phyloP scores from a whole-genome alignment of 108 stramenopile species.

The Epithemia pelagica region DNA sequence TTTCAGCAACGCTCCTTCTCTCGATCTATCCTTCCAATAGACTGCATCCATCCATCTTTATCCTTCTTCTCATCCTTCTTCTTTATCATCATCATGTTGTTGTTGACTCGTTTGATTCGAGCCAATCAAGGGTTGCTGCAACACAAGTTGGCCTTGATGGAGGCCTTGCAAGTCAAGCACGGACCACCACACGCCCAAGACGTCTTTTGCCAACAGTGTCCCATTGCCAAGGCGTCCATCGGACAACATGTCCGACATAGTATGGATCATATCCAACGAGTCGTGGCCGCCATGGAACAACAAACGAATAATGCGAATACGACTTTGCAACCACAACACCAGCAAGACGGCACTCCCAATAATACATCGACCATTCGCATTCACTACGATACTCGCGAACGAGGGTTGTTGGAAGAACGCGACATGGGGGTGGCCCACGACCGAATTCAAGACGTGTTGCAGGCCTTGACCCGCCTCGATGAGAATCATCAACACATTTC shows the following conservation, averaged over 20 bases:
- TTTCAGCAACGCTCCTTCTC: too few species aligned
- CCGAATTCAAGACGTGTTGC: conserved; percentile 38
- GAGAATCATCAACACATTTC: not conserved
- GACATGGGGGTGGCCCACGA: conserved; percentile 53
- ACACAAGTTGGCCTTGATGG: conserved; percentile 68
- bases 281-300: conserved; percentile 36
- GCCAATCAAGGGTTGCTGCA: conserved; percentile 55
- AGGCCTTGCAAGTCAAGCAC: conserved; percentile 33
- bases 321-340: not conserved
- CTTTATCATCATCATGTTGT: too few species aligned
- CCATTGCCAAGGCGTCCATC: conserved; percentile 70
- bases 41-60: too few species aligned
- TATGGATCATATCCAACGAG: conserved; percentile 83
- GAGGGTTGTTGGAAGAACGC: conserved; percentile 64
- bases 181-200: conserved; percentile 38
- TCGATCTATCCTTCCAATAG: too few species aligned
- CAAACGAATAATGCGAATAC: conserved; percentile 2
- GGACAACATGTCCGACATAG: conserved; percentile 90
- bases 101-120: conserved; percentile 16
- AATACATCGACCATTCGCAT: conserved; percentile 13
- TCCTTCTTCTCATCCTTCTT: too few species aligned
- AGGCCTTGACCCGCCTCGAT: conserved; percentile 25
- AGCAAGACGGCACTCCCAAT: not conserved
- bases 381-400: conserved; percentile 68
- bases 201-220: conserved; percentile 45